Base-by-base conservation (phyloP, 1,284 basidiomycete species). In the Ganoderma sp. region DNA sequence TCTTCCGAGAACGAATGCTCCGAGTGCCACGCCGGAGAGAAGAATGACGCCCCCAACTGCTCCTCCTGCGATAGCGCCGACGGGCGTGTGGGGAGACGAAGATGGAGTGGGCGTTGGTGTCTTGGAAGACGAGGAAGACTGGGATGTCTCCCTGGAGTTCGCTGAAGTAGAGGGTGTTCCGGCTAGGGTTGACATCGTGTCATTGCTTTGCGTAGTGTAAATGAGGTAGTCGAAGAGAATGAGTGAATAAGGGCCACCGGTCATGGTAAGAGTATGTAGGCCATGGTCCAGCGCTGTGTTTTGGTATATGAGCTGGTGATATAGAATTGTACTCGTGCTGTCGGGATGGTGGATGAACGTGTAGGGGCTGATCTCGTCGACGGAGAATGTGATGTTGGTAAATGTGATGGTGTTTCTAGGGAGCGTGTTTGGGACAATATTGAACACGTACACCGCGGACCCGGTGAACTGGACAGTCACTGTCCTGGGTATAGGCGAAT, bases 191-290 rank as follows among this genome's bases (percentile, higher is more conserved):
- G 34, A 9, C 9, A 4, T 37, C 34, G 17, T 19, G 34, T 58
- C 57, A 19, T 41, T 9, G n/a, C 2, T 10, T 59, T 59, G 32
- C 17, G 37, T 22, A 19, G 57, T 59, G 63, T 76, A 75, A 9
- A 67, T 25, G 14, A 73, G 60, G 54, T 74, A 74, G 59, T 76
- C 75, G 28, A 76, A 64, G 1, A 76, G 59, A 0, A 71, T 61
- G 22, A 74, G 45, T 3, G 43, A 7, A 2, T 66, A 63, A n/a
- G 2, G 6, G 7, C 66, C 61, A 15, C 48, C 28, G 10, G n/a
- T n/a, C 5, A 73, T 73, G 59, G 68, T 70, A 19, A 69, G 57
- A 2, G 62, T 66, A 60, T 76, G 75, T 10, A 43, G 17, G n/a
- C 71, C 72, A 15, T 71, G 48, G 5, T 70, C 60, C n/a, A 75